phyloP scores from a whole-genome alignment of 257 asterid genomes.

The Linderniella brevidens region DNA sequence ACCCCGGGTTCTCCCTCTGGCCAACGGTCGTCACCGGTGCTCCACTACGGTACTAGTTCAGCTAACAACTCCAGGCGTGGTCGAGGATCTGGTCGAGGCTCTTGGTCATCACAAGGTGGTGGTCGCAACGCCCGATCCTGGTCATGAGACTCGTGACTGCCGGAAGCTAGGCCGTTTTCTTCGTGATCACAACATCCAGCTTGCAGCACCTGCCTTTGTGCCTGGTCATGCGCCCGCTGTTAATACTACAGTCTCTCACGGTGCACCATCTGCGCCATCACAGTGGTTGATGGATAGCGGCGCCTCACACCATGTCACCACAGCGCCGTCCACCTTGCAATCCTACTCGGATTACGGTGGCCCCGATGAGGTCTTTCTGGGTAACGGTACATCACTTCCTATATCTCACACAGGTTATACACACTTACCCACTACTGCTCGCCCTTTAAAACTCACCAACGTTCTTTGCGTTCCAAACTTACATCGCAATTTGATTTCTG shows the following conservation, averaged over 20 bases:
- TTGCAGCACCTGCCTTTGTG: not conserved
- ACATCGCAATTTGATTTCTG: not conserved
- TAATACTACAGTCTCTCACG: not conserved
- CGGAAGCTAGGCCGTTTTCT: not conserved
- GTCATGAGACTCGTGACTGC: not conserved
- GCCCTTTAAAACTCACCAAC: not conserved
- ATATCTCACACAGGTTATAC: conserved; percentile 6
- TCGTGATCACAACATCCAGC: not conserved
- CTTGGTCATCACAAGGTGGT: too few species aligned
- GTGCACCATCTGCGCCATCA: not conserved
- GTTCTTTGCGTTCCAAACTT: conserved; percentile 2
- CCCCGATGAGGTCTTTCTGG: conserved; percentile 1
- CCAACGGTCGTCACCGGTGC: not conserved
- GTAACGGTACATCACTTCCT: conserved; percentile 1
- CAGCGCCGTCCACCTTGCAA: not conserved
- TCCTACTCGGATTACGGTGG: conserved; percentile 1
- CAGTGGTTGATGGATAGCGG: conserved; percentile 6
- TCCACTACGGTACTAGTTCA: not conserved
- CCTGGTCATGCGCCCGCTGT: not conserved
- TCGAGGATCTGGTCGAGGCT: too few species aligned
- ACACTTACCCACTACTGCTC: not conserved
- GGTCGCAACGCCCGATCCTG: not conserved
- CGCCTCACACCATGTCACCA: conserved; percentile 10
- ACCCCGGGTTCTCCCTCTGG: not conserved
- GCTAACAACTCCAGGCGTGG: too few species aligned